phyloP scores from a whole-genome alignment of 2,329 filamentous ascomycete genomes.

The Fusarium liriodendri region DNA sequence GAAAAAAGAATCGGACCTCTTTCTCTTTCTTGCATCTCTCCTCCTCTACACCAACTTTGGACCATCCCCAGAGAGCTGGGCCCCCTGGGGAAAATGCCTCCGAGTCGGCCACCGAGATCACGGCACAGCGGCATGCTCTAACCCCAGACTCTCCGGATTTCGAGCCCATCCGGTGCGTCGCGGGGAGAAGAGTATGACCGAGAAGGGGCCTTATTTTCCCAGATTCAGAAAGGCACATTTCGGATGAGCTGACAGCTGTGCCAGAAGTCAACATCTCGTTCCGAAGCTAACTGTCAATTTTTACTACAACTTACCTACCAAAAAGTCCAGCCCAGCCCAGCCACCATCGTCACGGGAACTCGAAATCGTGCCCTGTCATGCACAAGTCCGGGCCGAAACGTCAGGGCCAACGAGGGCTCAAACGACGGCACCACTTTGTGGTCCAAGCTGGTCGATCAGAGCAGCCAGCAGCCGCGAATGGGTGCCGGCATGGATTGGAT shows the following conservation, averaged over 20 bases:
- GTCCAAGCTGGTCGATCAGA: slow-evolving; percentile 3
- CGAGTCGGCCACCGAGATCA: slow-evolving; percentile 39
- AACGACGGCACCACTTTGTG: not conserved
- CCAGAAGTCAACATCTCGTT: not conserved
- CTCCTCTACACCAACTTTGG: not conserved
- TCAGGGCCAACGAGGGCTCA: slow-evolving; percentile 21
- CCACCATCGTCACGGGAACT: slow-evolving; percentile 36
- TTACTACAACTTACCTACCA: not conserved
- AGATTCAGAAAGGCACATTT: not conserved
- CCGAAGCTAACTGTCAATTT: not conserved
- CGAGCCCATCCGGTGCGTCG: slow-evolving; percentile 5
- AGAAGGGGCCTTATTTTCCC: not conserved
- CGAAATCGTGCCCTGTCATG: slow-evolving; percentile 37
- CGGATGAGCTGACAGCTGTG: not conserved
- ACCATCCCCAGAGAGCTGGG: slow-evolving; percentile 24
- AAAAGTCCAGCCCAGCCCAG: too few species aligned
- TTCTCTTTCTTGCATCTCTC: slow-evolving; percentile 1
- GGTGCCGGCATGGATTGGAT: not conserved
- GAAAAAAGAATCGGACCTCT: slow-evolving; percentile 12
- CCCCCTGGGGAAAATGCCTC: slow-evolving; percentile 28
- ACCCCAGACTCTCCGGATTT: slow-evolving; percentile 37
- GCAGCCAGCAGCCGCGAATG: not conserved
- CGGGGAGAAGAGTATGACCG: slow-evolving; percentile 28
- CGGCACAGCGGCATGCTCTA: slow-evolving; percentile 14
- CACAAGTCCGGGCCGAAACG: slow-evolving; percentile 44